Base-by-base conservation (phyloP, 352 stramenopile genomes). In the Phytopythium aichiense region DNA sequence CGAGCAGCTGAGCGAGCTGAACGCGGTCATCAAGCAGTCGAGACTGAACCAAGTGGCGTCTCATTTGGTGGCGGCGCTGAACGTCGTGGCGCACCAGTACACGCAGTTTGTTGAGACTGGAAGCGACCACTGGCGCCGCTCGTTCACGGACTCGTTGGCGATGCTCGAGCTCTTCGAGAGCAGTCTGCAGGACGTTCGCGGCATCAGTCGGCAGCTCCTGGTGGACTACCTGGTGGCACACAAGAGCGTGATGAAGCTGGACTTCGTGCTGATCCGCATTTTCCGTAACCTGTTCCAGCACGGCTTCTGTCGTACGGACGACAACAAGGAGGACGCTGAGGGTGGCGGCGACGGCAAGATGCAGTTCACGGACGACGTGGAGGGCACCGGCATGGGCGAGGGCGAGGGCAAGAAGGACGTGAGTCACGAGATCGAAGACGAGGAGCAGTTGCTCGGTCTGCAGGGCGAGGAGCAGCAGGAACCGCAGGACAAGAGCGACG, bases 311-410 rank as follows among this genome's bases (percentile, higher is more conserved):
- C 81, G 82, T 22, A 75, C 83, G 37, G 87, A 98, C 22, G 79
- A 89, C 11, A 87, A 98, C 38, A 84, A 91, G 42, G 87, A 95
- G 7, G 93, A 98, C 40, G 86, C 93, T 15, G 92, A 96, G 13
- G 88, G 90, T 7, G 80, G 91, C 30, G 86, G 83, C 8, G 76
- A 81, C 23, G 81, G 87, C 35, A 93, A 97, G 59, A 97, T 97
- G 84, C 97, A 97, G 49, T 99, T 99, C 73, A 92, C 98, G 60
- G 96, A 99, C 48, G 96, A 99, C 59, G 92, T 98, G 12, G 98
- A 99, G 60, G 98, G 98, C 51, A 99, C 97, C 15, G 98, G 98
- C 23, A 99, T 99, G 97, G 98, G 98, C 35, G 97, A 99, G 88
- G 98, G 98, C 23, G 96, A 99, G 53, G 97, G 84, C 71, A 98